Base-by-base conservation (phyloP, 306 rosid species). In the Quercus ilex region DNA sequence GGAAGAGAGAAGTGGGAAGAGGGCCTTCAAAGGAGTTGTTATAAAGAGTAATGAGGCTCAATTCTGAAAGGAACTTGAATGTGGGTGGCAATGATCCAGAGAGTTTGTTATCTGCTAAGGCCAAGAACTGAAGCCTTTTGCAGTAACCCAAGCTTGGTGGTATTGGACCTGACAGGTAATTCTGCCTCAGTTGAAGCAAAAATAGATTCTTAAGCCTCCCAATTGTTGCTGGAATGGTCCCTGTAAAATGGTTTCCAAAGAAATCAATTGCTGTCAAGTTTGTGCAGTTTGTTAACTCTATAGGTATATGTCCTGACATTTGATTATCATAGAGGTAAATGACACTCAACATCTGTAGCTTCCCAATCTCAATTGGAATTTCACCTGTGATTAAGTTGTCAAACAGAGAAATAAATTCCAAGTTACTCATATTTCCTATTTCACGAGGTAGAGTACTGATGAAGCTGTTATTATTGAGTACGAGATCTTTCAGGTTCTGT, bases 141-240 rank as follows among this genome's bases (percentile, higher is more conserved):
- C 99, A 95, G 84, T 88, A 91, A 25, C 98, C 98, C 87, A 95
- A 60, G 87, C 99, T 95, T 60, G 92, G 90, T 11, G 99, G 99
- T 69, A 95, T 88, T 20, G 94, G 90, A 82, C 99, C 99, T 55
- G 87, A 83, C 80, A 95, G 86, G 74, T 85, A 91, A 81, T 95
- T 95, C 83, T 93, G 98, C 90, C 99, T 90, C 77, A 95, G 84
- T 9, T 95, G 99, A 80, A 95, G 98, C 85, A 93, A 52, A 80
- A 88, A 85, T 2, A 95, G 89, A 67, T 90, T 79, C 86, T 88
- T 88, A 6, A 95, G 89, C 75, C 88, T 91, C 67, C 99, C 99
- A 62, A 95, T 89, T 35, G 91, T 85, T 58, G 78, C 90, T 10
- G 99, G 99, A 85, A 95, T 91, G 56, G 92, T 73, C 26, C 97